phyloP scores from a whole-genome alignment of 345 rosid genomes.

The Citrus sp. region DNA sequence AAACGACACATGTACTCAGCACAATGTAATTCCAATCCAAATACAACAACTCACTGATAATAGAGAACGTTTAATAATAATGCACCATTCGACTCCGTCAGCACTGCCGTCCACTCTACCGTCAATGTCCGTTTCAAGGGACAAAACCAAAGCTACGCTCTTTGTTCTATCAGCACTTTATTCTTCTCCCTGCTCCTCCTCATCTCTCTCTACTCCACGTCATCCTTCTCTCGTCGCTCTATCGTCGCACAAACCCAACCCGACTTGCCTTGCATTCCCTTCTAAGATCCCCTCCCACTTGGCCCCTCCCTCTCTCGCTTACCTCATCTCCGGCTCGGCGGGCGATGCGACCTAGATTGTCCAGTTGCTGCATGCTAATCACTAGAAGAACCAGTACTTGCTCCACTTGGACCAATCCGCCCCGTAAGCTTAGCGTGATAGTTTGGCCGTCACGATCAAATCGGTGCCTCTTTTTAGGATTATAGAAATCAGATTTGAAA shows the following conservation, averaged over 20 bases:
- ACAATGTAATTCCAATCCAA: not conserved
- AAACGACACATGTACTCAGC: not conserved
- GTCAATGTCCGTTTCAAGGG: conserved; percentile 25
- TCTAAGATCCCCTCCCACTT: conserved; percentile 52
- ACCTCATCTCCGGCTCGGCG: conserved; percentile 66
- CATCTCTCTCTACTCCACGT: conserved; percentile 38
- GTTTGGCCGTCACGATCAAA: no score
- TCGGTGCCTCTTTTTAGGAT: no score
- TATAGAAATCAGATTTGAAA: no score
- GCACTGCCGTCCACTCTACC: conserved; percentile 13
- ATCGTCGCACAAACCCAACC: conserved; percentile 16
- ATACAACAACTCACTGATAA: no score
- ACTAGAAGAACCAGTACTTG: conserved; percentile 66
- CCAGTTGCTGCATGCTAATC: conserved; percentile 79
- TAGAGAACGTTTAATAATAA: not conserved
- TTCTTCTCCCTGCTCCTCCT: conserved; percentile 68
- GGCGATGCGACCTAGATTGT: conserved; percentile 65
- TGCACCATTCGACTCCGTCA: conserved; percentile 1
- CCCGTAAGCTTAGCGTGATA: no score
- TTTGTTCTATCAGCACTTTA: conserved; percentile 50
- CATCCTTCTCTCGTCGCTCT: conserved; percentile 15
- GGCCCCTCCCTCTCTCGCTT: conserved; percentile 69
- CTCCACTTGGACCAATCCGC: no score
- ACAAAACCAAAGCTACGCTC: conserved; percentile 42
- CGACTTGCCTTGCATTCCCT: conserved; percentile 38